Conservation (phyloP, 2,329 filamentous ascomycete species). For the Cladosporium oxysporum region DNA sequence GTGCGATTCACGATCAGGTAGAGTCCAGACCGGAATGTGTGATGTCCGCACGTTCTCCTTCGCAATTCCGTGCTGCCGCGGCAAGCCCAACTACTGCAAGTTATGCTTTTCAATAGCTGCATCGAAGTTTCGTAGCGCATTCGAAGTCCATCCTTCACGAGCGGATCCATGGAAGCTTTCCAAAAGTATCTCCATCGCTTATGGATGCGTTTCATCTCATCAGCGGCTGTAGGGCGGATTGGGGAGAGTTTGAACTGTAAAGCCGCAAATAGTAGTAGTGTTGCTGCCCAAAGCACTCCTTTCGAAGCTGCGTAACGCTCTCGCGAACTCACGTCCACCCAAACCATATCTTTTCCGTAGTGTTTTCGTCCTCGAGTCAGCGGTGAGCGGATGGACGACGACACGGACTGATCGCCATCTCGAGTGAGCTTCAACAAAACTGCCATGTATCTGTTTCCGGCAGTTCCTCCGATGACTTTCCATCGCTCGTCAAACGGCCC, state of each 20-base stretch:
- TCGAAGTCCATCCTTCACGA: neutral
- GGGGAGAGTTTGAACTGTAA: constrained; percentile 8
- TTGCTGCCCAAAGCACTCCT: neutral
- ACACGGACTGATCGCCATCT: constrained; percentile 13
- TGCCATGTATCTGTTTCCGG: neutral
- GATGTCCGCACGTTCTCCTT: neutral
- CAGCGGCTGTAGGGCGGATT: neutral
- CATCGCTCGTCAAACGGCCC: constrained; percentile 5
- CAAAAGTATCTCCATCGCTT: constrained; percentile 3
- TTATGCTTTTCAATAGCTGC: constrained; percentile 13
- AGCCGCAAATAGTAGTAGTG: neutral
- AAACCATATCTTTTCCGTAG: constrained; percentile 2
- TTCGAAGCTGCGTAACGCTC: neutral
- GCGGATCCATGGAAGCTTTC: constrained; percentile 1
- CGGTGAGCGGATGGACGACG: neutral
- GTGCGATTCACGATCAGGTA: neutral
- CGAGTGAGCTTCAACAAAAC: neutral
- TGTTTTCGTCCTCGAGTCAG: neutral
- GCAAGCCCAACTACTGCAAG: neutral
- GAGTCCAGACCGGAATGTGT: neutral
- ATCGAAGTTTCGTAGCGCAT: constrained; percentile 17
- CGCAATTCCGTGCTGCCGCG: neutral
- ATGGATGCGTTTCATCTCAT: neutral
- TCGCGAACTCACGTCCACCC: neutral
- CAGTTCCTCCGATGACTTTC: constrained; percentile 9